Base-by-base conservation (phyloP, 768 basidiomycete genomes). In the Lactifluus volemus region DNA sequence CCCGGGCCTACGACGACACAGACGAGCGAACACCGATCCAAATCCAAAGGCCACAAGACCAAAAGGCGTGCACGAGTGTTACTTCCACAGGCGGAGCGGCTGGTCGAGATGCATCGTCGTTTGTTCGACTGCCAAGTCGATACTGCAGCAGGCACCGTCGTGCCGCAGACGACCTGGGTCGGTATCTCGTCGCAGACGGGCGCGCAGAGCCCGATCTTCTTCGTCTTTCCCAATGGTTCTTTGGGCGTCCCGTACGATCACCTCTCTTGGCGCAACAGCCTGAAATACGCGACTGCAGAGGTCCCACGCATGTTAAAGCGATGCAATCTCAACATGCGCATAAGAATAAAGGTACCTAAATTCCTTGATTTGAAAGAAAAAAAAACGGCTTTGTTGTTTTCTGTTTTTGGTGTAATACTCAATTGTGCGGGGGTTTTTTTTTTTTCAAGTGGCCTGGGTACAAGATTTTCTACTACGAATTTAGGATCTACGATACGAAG, bases 401-500 rank as follows among this genome's bases (percentile, higher is more conserved):
- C 30, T 6, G 4, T 14, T 25, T 25, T n/a, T n/a, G n/a, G n/a
- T 25, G 25, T 2, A 1, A 25, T 25, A 25, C 25, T 25, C 25
- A 39, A 39, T 4, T 14, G 11, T 11, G 34, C 34, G 5, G 39
- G 11, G 19, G 4, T 21, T 34, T 29, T 25, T 30, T 36, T 7
- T 39, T 29, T 36, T 32, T 39, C 5, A 50, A 61, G 60, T 61
- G 60, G 55, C 60, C 60, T 2, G 55, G 60, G 14, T 61, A 61
- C 50, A 14, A 55, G 25, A 17, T 11, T 2, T 41, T 61, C 49
- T 49, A 51, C 10, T 61, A 61, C n/a, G 60, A 56, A 29, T 61
- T 61, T 15, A 55, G 54, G 49, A 55, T 61, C 44, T 30, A 38
- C 19, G 60, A 61, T 39, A 25, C 5, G 41, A 51, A 17, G 54